Evolutionary conservation across 192 early-diverging fungal genomes (phyloP).

Genomic region (Podila epigama): DNA sequence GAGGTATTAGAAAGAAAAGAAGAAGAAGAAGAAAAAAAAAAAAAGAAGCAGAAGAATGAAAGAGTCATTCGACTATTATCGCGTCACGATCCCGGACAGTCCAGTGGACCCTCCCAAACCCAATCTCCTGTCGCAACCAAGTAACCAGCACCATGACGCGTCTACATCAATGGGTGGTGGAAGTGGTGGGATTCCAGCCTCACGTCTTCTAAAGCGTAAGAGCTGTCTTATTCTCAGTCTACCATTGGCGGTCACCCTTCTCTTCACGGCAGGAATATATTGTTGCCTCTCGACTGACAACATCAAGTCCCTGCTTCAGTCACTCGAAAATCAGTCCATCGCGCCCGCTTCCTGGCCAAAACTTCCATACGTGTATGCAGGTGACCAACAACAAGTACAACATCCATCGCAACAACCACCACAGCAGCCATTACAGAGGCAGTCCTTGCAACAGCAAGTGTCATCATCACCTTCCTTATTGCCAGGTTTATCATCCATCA

Average conservation of each 20-base stretch:
- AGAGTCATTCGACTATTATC: background rate
- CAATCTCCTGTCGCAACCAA: background rate
- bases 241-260: conserved; percentile 7
- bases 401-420: background rate
- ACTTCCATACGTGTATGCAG: background rate
- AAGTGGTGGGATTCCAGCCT: too few relatives aligned
- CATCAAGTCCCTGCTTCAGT: background rate
- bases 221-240: conserved; percentile 16
- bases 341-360: background rate
- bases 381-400: background rate
- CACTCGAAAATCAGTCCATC: background rate
- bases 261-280: conserved; percentile 19
- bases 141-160: background rate
- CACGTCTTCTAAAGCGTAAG: background rate
- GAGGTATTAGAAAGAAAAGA: too few relatives aligned
- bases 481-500: too few relatives aligned
- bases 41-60: background rate
- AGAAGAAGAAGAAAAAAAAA: background rate
- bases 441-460: too few relatives aligned
- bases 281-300: conserved; percentile 4
- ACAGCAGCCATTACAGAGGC: background rate
- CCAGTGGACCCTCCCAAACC: background rate
- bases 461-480: too few relatives aligned
- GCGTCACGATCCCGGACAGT: background rate
- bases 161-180: background rate